Evolutionary conservation across 768 basidiomycete genomes (phyloP), one percentile per base, ranked within the genome.

Genomic region (Roridomyces roridus): DNA sequence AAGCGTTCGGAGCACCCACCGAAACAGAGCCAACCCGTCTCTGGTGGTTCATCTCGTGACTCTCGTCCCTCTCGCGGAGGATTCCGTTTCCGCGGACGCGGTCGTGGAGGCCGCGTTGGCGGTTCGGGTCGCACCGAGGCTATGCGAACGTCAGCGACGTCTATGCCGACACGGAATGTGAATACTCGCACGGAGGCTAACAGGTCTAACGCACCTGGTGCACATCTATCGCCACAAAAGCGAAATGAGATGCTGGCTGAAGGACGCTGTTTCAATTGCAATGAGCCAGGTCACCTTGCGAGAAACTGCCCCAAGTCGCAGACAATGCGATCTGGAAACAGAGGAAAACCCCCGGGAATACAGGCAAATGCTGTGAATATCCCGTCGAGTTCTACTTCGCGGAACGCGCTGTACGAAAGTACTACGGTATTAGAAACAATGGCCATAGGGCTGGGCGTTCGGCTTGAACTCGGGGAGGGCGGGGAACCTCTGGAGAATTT

Each of bases 231-330:
- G 18, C 42, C n/a, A 18, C 29, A 55, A 49, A 34, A 18, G 3
- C 18, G 5, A 4, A 63, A 66, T 17, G 62, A 61, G 24, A 41
- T 59, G 6, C 25, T 51, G 5, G 62, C 62, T 2, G 60, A 67
- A 42, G 67, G 68, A 0, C 48, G 59, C 6, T 74, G 73, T 54
- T 73, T 68, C 40, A 49, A 44, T 8, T 74, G 72, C 55, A 44
- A 63, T 5, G 64, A 69, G 34, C 7, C 55, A 0, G 69, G 70
- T 0, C 72, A 74, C 47, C 53, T 68, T 11, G 57, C 66, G 6
- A 12, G 69, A 1, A 65, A 74, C 25, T 76, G 72, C 34, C 71
- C 70, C 5, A 47, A 63, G 28, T 49, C 56, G 3, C 67, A 62
- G 21, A 51, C 44, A 6, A 31, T 46, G 1, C 18, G n/a, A 12